Evolutionary conservation across 2,329 filamentous ascomycete genomes (phyloP).

Genomic region (Geosmithia flava): DNA sequence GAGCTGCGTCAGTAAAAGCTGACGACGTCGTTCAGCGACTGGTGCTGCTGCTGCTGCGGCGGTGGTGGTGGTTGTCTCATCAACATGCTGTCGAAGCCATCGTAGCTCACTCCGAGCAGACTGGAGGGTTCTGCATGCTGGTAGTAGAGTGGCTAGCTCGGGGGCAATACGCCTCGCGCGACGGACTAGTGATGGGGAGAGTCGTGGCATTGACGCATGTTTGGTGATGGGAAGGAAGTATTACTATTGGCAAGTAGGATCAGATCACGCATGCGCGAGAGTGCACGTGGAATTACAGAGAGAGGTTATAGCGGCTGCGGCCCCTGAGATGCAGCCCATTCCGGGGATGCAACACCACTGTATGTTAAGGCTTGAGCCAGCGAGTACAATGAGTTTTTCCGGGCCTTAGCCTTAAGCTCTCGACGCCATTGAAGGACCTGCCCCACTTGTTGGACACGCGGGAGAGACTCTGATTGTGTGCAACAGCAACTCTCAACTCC

Average conservation of each 20-base stretch:
- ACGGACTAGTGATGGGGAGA: conserved; percentile 44
- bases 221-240: not conserved
- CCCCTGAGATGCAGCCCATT: not conserved
- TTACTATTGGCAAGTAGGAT: not conserved
- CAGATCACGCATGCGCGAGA: too few species aligned
- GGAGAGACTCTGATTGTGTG: not conserved
- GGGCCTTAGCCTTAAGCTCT: not conserved
- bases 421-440: not conserved
- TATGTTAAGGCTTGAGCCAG: not conserved
- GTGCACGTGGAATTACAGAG: too few species aligned
- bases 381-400: not conserved
- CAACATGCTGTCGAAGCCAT: conserved; percentile 56
- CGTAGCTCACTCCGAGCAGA: conserved; percentile 57
- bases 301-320: too few species aligned
- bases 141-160: conserved; percentile 48
- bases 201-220: conserved; percentile 34
- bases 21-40: conserved; percentile 3
- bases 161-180: conserved; percentile 40
- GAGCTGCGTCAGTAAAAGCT: conserved; percentile 20
- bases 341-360: not conserved
- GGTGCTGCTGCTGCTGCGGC: not conserved
- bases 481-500: not conserved
- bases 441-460: not conserved
- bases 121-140: conserved; percentile 47
- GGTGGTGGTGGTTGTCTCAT: conserved; percentile 9